Conservation (phyloP, 2,329 filamentous ascomycete species). For the Apiospora saccharicola region DNA sequence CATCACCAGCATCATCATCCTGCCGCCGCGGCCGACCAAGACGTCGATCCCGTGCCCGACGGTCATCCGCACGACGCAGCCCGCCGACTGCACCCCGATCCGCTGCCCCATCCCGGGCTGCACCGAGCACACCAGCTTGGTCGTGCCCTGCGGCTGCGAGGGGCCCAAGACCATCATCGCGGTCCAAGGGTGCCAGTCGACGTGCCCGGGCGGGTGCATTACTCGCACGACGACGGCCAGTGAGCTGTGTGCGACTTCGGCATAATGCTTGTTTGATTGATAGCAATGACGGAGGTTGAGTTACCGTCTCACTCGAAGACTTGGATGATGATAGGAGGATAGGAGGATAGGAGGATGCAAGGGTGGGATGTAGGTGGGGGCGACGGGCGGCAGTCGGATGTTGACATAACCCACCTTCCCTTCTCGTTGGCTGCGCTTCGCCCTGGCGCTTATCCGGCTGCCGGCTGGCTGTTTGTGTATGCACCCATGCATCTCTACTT, state of each 20-base stretch:
- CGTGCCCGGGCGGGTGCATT: constrained; percentile 45
- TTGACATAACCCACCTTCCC: background rate
- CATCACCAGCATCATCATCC: constrained; percentile 37
- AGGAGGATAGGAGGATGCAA: background rate
- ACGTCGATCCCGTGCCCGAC: constrained; percentile 41
- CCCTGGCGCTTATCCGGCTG: background rate
- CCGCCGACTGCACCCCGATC: constrained; percentile 42
- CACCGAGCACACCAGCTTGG: constrained; percentile 38
- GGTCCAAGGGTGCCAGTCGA: constrained; percentile 45
- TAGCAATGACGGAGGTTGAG: background rate
- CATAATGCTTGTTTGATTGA: background rate
- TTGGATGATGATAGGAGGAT: background rate
- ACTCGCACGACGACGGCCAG: constrained; percentile 42
- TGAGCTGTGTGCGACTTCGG: constrained; percentile 33
- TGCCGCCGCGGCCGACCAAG: constrained; percentile 31
- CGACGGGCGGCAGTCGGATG: background rate
- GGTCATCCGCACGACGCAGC: constrained; percentile 44
- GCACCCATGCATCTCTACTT: background rate
- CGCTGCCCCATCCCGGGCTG: constrained; percentile 47
- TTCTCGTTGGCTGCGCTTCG: background rate
- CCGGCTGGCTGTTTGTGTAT: background rate
- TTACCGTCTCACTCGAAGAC: background rate
- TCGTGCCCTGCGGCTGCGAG: constrained; percentile 46
- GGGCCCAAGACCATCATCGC: constrained; percentile 43
- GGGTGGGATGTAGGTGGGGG: background rate